Conservation (phyloP, 2,329 filamentous ascomycete genomes). For the Chaetomiaceae sp. region DNA sequence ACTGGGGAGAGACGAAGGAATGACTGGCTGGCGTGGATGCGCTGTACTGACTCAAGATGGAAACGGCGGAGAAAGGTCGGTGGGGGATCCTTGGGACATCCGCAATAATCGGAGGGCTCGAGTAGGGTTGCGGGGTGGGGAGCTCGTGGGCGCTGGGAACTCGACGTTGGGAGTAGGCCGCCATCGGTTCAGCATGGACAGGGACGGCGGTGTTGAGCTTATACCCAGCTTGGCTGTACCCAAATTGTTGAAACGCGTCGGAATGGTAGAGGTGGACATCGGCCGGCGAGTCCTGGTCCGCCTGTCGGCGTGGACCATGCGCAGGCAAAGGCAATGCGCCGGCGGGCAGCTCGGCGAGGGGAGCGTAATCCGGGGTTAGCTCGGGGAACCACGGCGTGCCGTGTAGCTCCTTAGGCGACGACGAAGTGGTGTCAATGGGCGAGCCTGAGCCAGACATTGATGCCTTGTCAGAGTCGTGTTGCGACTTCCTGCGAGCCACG, state of each 20-base stretch:
- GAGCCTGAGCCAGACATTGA: not conserved
- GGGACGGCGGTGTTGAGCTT: not conserved
- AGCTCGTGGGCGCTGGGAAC: not conserved
- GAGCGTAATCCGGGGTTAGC: not conserved
- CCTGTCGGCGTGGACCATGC: not conserved
- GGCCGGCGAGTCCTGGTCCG: not conserved
- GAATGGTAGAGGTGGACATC: not conserved
- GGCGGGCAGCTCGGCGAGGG: not conserved
- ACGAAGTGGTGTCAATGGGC: not conserved
- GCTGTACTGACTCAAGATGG: not conserved
- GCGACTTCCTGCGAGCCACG: not conserved
- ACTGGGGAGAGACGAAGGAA: conserved; percentile 1
- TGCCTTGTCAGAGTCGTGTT: not conserved
- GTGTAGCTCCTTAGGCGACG: not conserved
- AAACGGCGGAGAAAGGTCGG: not conserved
- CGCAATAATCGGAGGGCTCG: not conserved
- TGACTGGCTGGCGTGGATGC: not conserved
- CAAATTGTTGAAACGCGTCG: not conserved
- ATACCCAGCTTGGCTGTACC: not conserved
- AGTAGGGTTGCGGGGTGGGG: not conserved
- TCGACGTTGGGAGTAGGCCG: not conserved
- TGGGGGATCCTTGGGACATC: not conserved
- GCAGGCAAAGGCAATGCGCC: not conserved
- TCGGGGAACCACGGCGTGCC: not conserved
- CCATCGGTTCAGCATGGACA: not conserved